Conservation (phyloP, 116 monocot species). For the Phalaenopsis hybrid region DNA sequence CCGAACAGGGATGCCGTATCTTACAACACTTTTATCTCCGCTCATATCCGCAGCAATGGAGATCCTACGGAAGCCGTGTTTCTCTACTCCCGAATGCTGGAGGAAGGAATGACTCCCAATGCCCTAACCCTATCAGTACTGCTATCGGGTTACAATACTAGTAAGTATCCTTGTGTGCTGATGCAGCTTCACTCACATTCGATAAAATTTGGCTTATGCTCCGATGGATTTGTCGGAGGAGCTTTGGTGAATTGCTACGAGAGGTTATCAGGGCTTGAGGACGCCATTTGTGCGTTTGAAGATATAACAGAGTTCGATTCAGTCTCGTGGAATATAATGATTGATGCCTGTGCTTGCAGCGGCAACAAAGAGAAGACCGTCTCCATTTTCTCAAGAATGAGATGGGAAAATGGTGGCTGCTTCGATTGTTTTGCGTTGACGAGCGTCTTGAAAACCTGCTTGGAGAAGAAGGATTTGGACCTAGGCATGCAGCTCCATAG, state of each 20-base stretch:
- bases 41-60: neutral
- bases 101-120: slow-evolving; percentile 35
- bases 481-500: slow-evolving; percentile 58
- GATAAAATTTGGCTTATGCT: slow-evolving; percentile 25
- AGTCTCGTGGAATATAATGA: slow-evolving; percentile 66
- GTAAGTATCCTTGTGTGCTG: neutral
- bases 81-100: slow-evolving; percentile 34
- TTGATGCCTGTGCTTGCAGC: slow-evolving; percentile 51
- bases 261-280: slow-evolving; percentile 24
- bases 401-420: slow-evolving; percentile 8
- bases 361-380: slow-evolving; percentile 24
- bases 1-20: slow-evolving; percentile 36
- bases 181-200: slow-evolving; percentile 49
- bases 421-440: slow-evolving; percentile 60
- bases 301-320: slow-evolving; percentile 41
- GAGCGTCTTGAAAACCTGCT: slow-evolving; percentile 62
- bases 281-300: slow-evolving; percentile 42
- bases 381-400: slow-evolving; percentile 39
- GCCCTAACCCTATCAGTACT: slow-evolving; percentile 41
- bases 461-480: slow-evolving; percentile 18
- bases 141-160: slow-evolving; percentile 17
- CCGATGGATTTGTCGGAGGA: slow-evolving; percentile 52
- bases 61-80: neutral
- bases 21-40: slow-evolving; percentile 51
- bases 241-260: slow-evolving; percentile 45